phyloP scores from a whole-genome alignment of 2,329 filamentous ascomycete species.

The Catunica adiposa region DNA sequence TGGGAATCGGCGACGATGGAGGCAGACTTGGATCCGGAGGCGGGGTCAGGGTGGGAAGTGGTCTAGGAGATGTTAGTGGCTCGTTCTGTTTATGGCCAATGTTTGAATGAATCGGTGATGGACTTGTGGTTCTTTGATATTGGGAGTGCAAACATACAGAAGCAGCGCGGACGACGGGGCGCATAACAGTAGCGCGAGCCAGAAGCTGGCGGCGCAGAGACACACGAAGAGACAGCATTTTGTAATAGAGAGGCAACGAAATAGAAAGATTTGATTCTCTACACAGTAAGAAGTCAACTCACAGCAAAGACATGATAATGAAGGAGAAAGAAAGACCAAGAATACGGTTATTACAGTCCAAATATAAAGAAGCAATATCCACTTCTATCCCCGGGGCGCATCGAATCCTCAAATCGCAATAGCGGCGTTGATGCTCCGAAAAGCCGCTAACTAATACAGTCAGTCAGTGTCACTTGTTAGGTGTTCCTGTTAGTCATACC shows the following conservation, averaged over 20 bases:
- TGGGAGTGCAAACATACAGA: constrained; percentile 18
- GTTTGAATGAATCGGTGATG: background rate
- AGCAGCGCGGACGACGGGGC: constrained; percentile 22
- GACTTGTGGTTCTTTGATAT: background rate
- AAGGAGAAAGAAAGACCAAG: background rate
- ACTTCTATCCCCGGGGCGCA: no score
- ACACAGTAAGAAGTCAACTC: background rate
- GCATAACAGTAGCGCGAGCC: constrained; percentile 19
- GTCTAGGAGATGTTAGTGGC: constrained; percentile 9
- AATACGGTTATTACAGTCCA: background rate
- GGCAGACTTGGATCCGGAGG: constrained; percentile 55
- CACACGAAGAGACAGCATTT: constrained; percentile 26
- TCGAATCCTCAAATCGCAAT: background rate
- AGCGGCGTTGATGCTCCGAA: constrained; percentile 13
- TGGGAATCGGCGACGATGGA: constrained; percentile 58
- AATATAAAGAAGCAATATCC: background rate
- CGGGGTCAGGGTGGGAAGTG: constrained; percentile 53
- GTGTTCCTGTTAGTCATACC: constrained; percentile 11
- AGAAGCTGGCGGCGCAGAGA: constrained; percentile 25
- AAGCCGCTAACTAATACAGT: background rate
- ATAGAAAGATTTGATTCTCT: background rate
- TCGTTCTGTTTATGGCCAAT: no score
- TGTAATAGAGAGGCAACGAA: background rate
- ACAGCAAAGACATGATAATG: background rate
- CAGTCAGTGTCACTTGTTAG: constrained; percentile 4